These are phyloP conservation scores for Neurospora africana DNA, from an alignment of 495 filamentous ascomycete species.

Conservation along the genomic window DNA sequence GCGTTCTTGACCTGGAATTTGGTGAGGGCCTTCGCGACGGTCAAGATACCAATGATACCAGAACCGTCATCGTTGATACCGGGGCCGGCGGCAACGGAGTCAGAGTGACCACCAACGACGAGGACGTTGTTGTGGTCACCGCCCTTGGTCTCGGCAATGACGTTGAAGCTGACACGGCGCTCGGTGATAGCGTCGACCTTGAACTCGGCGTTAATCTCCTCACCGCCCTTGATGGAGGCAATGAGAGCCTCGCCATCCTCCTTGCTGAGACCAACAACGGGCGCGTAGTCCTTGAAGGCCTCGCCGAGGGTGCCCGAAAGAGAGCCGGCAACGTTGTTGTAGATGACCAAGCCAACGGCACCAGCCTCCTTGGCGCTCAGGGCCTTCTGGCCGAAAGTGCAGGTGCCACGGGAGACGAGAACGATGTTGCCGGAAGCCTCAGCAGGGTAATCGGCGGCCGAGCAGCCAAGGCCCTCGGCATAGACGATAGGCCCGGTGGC, in stretches of 20 bases:
- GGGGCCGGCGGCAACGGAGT: constrained; percentile 52
- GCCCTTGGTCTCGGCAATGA: constrained; percentile 55
- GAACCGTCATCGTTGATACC: constrained; percentile 46
- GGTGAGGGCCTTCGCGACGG: constrained; percentile 50
- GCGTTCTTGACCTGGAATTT: constrained; percentile 51
- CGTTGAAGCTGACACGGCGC: constrained; percentile 47
- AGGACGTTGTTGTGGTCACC: constrained; percentile 57
- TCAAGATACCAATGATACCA: constrained; percentile 53
- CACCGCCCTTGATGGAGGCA: constrained; percentile 26
- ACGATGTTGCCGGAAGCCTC: constrained; percentile 47
- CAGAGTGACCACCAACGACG: constrained; percentile 54
- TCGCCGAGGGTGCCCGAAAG: constrained; percentile 46
- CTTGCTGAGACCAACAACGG: constrained; percentile 43
- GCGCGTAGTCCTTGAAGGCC: constrained; percentile 35
- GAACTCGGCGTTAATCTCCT: constrained; percentile 9
- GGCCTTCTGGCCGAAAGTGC: constrained; percentile 51
- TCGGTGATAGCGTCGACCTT: constrained; percentile 31
- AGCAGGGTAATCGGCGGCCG: constrained; percentile 42
- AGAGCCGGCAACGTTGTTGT: constrained; percentile 51
- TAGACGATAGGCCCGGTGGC: constrained; percentile 32
- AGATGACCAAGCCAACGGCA: constrained; percentile 49
- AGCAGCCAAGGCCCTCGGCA: constrained; percentile 48
- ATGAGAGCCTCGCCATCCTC: constrained; percentile 41
- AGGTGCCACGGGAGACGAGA: constrained; percentile 51
- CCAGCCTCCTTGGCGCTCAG: constrained; percentile 47